Evolutionary conservation across 2,329 filamentous ascomycete species (phyloP).

Genomic region (Colletotrichum destructivum): DNA sequence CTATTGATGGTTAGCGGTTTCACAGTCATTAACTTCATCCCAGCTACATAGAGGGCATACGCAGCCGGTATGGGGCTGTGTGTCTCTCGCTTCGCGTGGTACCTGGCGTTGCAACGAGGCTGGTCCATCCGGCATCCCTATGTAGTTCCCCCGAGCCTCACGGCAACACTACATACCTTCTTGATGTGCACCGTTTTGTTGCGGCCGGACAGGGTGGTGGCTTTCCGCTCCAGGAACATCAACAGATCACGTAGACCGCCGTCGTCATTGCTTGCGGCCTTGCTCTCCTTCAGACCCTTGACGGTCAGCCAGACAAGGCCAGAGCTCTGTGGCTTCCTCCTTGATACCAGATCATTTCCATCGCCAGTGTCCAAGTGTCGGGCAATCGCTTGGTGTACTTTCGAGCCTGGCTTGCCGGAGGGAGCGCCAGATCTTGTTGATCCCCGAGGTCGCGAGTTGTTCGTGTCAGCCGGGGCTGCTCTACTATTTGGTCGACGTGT

Average conservation of each 20-base stretch:
- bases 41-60: constrained; percentile 55
- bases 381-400: constrained; percentile 44
- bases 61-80: constrained; percentile 55
- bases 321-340: constrained; percentile 36
- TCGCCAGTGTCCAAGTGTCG: constrained; percentile 42
- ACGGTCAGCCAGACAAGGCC: constrained; percentile 61
- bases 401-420: constrained; percentile 37
- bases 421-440: constrained; percentile 48
- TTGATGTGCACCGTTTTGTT: constrained; percentile 74
- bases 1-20: constrained; percentile 79
- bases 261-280: constrained; percentile 75
- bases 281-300: constrained; percentile 77
- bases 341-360: constrained; percentile 41
- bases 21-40: constrained; percentile 40
- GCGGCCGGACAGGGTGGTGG: constrained; percentile 61
- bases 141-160: constrained; percentile 46
- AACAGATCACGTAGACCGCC: constrained; percentile 77
- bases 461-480: constrained; percentile 47
- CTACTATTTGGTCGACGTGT: constrained; percentile 53
- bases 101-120: constrained; percentile 50
- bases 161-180: constrained; percentile 78
- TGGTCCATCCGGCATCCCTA: constrained; percentile 53
- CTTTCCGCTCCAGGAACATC: constrained; percentile 80
- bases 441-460: constrained; percentile 49
- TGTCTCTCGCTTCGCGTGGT: constrained; percentile 53